Evolutionary conservation across 2,329 filamentous ascomycete species (phyloP).

Genomic region (Penicillium sumatraense): DNA sequence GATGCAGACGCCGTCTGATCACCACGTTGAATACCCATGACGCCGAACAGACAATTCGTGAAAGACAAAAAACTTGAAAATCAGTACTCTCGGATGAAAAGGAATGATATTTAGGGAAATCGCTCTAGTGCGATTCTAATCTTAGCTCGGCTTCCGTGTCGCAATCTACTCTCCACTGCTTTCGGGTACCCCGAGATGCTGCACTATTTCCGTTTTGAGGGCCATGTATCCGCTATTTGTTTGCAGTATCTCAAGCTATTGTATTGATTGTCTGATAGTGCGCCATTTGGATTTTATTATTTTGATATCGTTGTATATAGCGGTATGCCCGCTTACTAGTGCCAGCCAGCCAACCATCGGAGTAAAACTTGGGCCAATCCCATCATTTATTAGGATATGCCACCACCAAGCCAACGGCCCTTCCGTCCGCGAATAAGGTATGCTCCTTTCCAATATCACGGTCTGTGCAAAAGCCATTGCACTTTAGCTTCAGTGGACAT

Average conservation of each 20-base stretch:
- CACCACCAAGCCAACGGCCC: not conserved
- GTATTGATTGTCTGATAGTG: not conserved
- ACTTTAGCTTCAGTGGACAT: not conserved
- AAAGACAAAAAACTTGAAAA: not conserved
- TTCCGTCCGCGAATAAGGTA: not conserved
- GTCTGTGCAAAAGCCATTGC: not conserved
- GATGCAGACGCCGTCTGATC: constrained; percentile 5
- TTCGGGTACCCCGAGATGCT: constrained; percentile 16
- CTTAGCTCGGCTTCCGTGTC: not conserved
- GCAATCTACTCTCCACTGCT: constrained; percentile 13
- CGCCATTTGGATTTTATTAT: not conserved
- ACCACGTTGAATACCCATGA: constrained; percentile 27
- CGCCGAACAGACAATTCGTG: not conserved
- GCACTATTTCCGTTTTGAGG: constrained; percentile 10
- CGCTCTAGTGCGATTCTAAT: not conserved
- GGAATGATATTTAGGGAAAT: constrained; percentile 3
- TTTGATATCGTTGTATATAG: not conserved
- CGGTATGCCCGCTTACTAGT: not conserved
- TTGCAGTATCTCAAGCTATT: not conserved
- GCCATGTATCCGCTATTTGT: not conserved
- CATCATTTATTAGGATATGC: not conserved
- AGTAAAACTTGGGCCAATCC: not conserved
- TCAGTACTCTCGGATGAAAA: not conserved
- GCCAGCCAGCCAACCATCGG: not conserved
- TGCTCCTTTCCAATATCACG: not conserved